Percentiles rank a stretch among this genome's conserved stretches.
Conservation (phyloP, 805 yeast species). For the Yamadazyma takamatsuzukensis region DNA sequence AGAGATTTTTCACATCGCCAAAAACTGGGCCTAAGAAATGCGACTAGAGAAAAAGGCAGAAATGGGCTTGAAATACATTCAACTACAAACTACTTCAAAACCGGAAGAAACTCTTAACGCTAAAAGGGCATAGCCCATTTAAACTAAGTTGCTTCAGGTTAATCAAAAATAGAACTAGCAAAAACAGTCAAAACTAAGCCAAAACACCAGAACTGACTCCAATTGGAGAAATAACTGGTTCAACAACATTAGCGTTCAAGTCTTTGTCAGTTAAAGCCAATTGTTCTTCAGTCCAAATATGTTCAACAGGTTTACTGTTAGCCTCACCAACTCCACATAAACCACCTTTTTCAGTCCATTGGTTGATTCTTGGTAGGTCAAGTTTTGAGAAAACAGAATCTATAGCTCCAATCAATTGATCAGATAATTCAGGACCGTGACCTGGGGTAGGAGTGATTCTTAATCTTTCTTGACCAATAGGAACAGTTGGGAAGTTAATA, state of each 20-base stretch:
- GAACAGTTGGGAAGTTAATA: slow-evolving; percentile 96
- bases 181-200: too few relatives aligned
- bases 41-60: too few relatives aligned
- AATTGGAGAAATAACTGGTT: slow-evolving; percentile 59
- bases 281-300: slow-evolving; percentile 87
- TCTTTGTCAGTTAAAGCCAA: slow-evolving; percentile 58
- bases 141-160: too few relatives aligned
- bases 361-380: slow-evolving; percentile 66
- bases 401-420: slow-evolving; percentile 71
- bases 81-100: too few relatives aligned
- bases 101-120: too few relatives aligned
- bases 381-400: slow-evolving; percentile 78
- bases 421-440: slow-evolving; percentile 73
- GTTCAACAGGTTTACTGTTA: slow-evolving; percentile 44
- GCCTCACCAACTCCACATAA: slow-evolving; percentile 81
- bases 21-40: too few relatives aligned
- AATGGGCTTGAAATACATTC: too few relatives aligned
- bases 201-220: slow-evolving; percentile 69
- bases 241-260: slow-evolving; percentile 62
- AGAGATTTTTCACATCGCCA: too few relatives aligned
- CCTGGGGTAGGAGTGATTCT: slow-evolving; percentile 99
- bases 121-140: too few relatives aligned
- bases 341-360: slow-evolving; percentile 84
- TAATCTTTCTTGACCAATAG: slow-evolving; percentile 91
- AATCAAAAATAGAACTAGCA: too few relatives aligned